Evolutionary conservation across 495 filamentous ascomycete species (phyloP), one percentile per base, ranked within the genome.

Genomic region (Hypoxylon cercidicola): DNA sequence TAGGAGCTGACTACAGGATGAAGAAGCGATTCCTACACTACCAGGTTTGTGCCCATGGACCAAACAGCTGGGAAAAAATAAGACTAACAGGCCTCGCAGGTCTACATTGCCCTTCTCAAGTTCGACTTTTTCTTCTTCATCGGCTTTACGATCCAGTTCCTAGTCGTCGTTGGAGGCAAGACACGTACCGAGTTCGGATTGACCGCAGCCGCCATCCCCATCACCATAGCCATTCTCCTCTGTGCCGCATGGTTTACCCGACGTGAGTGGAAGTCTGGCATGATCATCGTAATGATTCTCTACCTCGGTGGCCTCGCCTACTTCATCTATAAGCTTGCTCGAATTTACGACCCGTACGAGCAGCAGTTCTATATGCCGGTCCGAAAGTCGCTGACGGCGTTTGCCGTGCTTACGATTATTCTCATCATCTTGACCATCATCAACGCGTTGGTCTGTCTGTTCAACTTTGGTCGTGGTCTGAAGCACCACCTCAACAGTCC

Each of bases 71-170:
- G n/a, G n/a, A n/a, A 37, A 8, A 23, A 54, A 32, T 12, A 28
- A 60, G 41, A 49, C 74, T 83, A 64, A 87, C 56, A 21, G 2
- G 16, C n/a, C 34, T 40, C 7, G 20, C 64, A 98, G 93, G 93
- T 99, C 71, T 99, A 97, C 78, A 97, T 99, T 70, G 91, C 96
- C 34, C 85, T 98, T 9, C 84, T 99, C 51, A 99, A 99, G 76
- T 99, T 99, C 76, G 95, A 99, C 79, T 98, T 99, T 77, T 99
- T 99, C 85, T 97, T 99, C 84, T 99, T 99, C 85, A 87, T 99
- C 50, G 95, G 93, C 12, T 99, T 99, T 72, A 97, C 93, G 5
- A 89, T 99, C 35, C 95, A 99, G 73, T 98, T 99, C 77, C 81
- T 99, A 25, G 95, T 98, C 62, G 88, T 99, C 55, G 93, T 98